A percentile compares a stretch with the other conserved stretches of the same genome.
Evolutionary conservation across 2,329 filamentous ascomycete genomes (phyloP).

Genomic region (Ceratocystis papillata): DNA sequence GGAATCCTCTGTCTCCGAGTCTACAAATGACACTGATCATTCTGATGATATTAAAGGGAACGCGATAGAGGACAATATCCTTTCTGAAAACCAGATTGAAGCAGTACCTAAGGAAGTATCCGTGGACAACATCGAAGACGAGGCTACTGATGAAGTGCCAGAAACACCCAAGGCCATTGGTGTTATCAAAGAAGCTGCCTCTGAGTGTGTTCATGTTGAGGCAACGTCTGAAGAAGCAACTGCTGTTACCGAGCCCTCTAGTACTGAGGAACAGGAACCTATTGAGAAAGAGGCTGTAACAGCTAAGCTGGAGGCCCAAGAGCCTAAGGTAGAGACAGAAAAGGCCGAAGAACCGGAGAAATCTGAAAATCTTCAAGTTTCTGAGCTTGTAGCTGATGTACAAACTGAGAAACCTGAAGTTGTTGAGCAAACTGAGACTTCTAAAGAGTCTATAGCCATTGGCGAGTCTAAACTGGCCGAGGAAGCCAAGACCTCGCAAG

Average conservation of each 20-base stretch:
- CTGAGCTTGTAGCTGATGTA: not conserved
- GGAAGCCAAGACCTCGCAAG: not conserved
- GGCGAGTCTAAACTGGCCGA: not conserved
- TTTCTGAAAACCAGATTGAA: not conserved
- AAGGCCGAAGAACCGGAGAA: not conserved
- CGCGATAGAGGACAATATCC: not conserved
- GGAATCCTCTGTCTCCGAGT: constrained; percentile 53
- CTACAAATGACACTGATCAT: constrained; percentile 49
- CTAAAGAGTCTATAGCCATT: not conserved
- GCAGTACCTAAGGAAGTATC: not conserved
- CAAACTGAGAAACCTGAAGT: not conserved
- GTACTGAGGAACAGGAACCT: not conserved
- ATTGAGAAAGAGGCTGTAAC: not conserved
- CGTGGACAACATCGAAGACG: constrained; percentile 20
- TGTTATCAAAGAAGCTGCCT: constrained; percentile 17
- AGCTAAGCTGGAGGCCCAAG: not conserved
- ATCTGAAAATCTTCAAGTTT: not conserved
- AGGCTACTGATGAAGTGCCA: not conserved
- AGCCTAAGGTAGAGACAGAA: not conserved
- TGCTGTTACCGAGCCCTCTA: not conserved
- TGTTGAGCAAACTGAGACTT: not conserved
- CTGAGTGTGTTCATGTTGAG: constrained; percentile 1
- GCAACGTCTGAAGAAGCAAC: not conserved
- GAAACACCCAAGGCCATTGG: constrained; percentile 12
- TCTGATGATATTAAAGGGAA: constrained; percentile 32